Conservation (phyloP, 306 rosid genomes). For the Purshia tridentata region DNA sequence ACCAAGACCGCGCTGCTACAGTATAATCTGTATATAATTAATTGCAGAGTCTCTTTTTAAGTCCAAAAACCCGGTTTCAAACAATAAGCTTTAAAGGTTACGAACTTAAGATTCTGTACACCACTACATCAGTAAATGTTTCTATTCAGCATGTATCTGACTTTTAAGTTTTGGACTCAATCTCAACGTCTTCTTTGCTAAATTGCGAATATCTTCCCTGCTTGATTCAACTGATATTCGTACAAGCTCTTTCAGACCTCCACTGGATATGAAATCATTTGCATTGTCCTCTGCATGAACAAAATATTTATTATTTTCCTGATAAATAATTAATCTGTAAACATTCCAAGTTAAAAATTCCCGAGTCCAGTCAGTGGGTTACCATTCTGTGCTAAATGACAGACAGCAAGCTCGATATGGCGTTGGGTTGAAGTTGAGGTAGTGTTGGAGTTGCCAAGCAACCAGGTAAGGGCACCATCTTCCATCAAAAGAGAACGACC, state of each 20-base stretch:
- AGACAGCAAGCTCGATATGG: slow-evolving; percentile 64
- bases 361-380: slow-evolving; percentile 14
- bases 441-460: slow-evolving; percentile 42
- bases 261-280: slow-evolving; percentile 40
- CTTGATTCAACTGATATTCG: slow-evolving; percentile 50
- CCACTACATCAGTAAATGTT: not conserved
- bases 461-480: slow-evolving; percentile 58
- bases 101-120: not conserved
- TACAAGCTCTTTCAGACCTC: slow-evolving; percentile 51
- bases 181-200: slow-evolving; percentile 52
- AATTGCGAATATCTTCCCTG: slow-evolving; percentile 60
- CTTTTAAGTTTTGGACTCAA: slow-evolving; percentile 36
- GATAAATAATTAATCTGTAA: not conserved
- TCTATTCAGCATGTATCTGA: slow-evolving; percentile 29
- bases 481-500: slow-evolving; percentile 57
- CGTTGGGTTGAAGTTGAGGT: slow-evolving; percentile 52
- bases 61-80: not conserved
- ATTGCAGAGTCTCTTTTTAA: not conserved
- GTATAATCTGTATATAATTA: no score
- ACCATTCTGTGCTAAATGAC: slow-evolving; percentile 79
- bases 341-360: not conserved
- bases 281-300: slow-evolving; percentile 49
- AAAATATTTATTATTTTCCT: not conserved
- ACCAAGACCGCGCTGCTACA: no score
- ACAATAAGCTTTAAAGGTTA: not conserved